These are phyloP conservation scores for Botrytis paeoniae DNA, from an alignment of 2,329 filamentous ascomycete genomes.

Conservation along the genomic window DNA sequence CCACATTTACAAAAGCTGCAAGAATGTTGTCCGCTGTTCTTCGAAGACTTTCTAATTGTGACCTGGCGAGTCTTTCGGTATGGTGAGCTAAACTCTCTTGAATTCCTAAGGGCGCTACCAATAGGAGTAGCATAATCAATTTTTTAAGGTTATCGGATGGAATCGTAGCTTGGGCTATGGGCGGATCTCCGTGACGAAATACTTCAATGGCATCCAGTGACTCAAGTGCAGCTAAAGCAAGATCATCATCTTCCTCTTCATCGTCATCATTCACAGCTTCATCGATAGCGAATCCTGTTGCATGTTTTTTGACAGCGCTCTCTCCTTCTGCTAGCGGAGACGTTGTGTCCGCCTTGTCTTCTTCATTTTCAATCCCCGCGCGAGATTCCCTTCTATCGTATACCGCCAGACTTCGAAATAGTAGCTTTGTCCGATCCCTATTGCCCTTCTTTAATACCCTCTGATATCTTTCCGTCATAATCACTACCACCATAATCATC, in stretches of 20 bases:
- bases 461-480: slow-evolving; percentile 68
- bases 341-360: background rate
- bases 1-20: slow-evolving; percentile 62
- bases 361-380: slow-evolving; percentile 21
- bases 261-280: slow-evolving; percentile 44
- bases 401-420: slow-evolving; percentile 71
- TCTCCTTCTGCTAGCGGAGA: background rate
- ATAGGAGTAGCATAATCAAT: slow-evolving; percentile 65
- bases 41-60: slow-evolving; percentile 56
- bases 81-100: slow-evolving; percentile 65
- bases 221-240: slow-evolving; percentile 67
- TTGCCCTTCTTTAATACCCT: slow-evolving; percentile 58
- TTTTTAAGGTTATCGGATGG: slow-evolving; percentile 71
- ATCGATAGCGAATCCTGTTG: slow-evolving; percentile 43
- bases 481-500: slow-evolving; percentile 68
- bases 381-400: slow-evolving; percentile 56
- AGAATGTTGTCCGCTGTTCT: slow-evolving; percentile 63
- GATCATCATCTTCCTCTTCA: slow-evolving; percentile 54
- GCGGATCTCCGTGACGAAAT: slow-evolving; percentile 51
- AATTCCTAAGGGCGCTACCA: slow-evolving; percentile 61
- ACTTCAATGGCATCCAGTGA: slow-evolving; percentile 63
- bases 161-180: slow-evolving; percentile 63
- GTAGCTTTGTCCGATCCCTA: slow-evolving; percentile 57
- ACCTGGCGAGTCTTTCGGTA: slow-evolving; percentile 53
- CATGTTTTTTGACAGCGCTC: slow-evolving; percentile 29